These are phyloP conservation scores for Noccaea bulbosa DNA, from an alignment of 345 rosid genomes.

Conservation along the genomic window DNA sequence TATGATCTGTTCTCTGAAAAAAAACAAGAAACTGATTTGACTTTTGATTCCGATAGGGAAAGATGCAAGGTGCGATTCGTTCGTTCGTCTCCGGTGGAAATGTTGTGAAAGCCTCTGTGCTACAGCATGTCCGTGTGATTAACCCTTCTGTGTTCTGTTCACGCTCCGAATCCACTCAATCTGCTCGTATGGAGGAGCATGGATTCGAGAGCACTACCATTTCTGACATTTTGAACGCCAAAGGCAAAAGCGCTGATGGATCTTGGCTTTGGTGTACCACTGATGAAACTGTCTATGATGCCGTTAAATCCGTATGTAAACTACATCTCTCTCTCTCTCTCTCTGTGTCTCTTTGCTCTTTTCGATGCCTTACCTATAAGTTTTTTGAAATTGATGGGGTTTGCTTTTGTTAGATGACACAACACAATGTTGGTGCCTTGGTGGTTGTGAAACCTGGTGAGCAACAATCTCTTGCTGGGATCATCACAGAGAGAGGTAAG, in stretches of 20 bases:
- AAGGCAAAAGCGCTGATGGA: constrained; percentile 93
- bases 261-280: constrained; percentile 99
- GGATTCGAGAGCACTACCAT: constrained; percentile 94
- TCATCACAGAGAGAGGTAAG: constrained; percentile 94
- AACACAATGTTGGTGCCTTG: constrained; percentile 95
- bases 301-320: constrained; percentile 83
- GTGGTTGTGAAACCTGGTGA: constrained; percentile 94
- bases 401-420: constrained; percentile 76
- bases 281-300: constrained; percentile 85
- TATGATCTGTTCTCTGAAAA: background rate
- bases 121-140: constrained; percentile 65
- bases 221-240: constrained; percentile 70
- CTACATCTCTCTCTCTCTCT: background rate
- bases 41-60: constrained; percentile 33
- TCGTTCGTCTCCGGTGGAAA: constrained; percentile 58
- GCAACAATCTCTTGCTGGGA: constrained; percentile 89
- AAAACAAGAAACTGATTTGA: background rate
- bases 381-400: background rate
- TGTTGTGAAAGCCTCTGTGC: constrained; percentile 53
- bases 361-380: no score
- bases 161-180: constrained; percentile 59
- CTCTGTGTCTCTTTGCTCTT: no score
- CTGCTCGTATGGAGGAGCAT: constrained; percentile 85
- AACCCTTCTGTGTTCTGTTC: constrained; percentile 64
- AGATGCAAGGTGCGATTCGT: constrained; percentile 64